phyloP scores from a whole-genome alignment of 345 rosid species.

The Populus pruinosa region DNA sequence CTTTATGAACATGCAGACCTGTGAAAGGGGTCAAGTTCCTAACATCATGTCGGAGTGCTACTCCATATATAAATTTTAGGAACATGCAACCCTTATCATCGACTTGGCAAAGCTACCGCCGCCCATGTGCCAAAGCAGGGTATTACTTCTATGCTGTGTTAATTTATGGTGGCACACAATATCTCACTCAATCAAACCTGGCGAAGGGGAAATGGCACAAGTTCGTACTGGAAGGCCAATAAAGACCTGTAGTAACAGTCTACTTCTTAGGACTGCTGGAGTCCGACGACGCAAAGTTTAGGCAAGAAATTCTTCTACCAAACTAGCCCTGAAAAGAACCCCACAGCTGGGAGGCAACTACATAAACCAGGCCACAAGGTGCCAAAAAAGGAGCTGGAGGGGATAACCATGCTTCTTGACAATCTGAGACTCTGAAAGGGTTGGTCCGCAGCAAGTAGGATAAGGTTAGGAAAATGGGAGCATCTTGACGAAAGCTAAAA shows the following conservation, averaged over 20 bases:
- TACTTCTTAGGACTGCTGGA: neutral
- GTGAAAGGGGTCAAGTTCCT: neutral
- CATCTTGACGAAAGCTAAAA: neutral
- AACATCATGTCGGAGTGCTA: neutral
- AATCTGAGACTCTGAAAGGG: neutral
- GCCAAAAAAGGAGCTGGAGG: neutral
- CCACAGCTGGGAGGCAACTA: neutral
- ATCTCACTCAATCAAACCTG: neutral
- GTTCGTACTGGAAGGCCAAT: neutral
- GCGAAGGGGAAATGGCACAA: neutral
- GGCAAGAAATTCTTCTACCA: conserved; percentile 5
- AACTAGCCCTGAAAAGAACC: neutral
- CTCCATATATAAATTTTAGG: too few species aligned
- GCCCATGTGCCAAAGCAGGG: conserved; percentile 8
- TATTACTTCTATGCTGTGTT: neutral
- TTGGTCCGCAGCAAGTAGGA: neutral
- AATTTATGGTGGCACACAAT: neutral
- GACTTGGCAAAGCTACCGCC: conserved; percentile 1
- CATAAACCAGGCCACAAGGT: neutral
- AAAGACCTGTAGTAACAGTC: neutral
- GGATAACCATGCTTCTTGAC: neutral
- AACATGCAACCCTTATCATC: neutral
- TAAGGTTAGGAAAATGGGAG: neutral
- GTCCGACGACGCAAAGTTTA: neutral
- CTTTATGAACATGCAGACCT: neutral